Conservation (phyloP, 148 eudicot genomes). For the Rhododendron ferrugineum region DNA sequence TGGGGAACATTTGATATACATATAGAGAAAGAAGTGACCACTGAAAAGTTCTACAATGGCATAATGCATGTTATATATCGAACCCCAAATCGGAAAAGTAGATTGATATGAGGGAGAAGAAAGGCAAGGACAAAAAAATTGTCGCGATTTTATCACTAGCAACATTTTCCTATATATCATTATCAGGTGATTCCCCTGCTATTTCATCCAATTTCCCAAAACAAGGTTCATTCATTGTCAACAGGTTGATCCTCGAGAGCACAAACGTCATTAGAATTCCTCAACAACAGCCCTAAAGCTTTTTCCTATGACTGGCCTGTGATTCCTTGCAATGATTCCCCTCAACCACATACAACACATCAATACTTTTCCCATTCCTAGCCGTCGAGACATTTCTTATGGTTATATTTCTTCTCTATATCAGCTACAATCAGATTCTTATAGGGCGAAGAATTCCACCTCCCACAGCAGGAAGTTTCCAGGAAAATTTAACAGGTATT, state of each 20-base stretch:
- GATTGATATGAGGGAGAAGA: neutral
- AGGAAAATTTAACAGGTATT: neutral
- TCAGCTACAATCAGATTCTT: neutral
- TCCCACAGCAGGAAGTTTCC: neutral
- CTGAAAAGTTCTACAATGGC: neutral
- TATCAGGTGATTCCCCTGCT: too few relatives aligned
- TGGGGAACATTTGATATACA: neutral
- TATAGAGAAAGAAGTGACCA: neutral
- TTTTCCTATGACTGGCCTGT: neutral
- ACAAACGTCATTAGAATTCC: neutral
- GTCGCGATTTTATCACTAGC: neutral
- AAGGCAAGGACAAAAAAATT: neutral
- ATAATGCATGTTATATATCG: neutral
- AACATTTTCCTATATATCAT: neutral
- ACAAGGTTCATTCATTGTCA: neutral
- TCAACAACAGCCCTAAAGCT: neutral
- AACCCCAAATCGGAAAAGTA: neutral
- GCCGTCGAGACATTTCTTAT: neutral
- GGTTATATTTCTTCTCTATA: neutral
- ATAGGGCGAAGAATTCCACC: neutral
- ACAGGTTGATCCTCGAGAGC: neutral
- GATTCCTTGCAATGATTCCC: neutral
- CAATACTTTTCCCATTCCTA: neutral
- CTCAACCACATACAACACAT: neutral
- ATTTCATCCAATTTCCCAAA: too few relatives aligned